phyloP scores from a whole-genome alignment of 805 yeast genomes.

The Wickerhamomyces subpelliculosus region DNA sequence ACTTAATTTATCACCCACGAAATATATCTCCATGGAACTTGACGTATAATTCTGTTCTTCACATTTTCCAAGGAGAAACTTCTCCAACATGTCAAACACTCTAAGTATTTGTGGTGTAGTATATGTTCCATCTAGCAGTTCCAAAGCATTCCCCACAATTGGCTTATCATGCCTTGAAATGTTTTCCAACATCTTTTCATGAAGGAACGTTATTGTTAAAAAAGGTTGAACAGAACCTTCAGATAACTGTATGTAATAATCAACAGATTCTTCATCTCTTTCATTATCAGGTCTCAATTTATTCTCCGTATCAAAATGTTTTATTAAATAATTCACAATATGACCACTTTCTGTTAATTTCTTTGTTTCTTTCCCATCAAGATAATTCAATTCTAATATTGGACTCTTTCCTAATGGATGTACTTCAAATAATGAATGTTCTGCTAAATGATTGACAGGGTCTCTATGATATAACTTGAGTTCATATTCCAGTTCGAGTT shows the following conservation, averaged over 20 bases:
- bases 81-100: too few species aligned
- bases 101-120: too few species aligned
- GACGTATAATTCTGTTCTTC: too few species aligned
- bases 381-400: slow-evolving; percentile 39
- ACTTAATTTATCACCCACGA: too few species aligned
- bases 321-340: slow-evolving; percentile 45
- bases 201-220: too few species aligned
- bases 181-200: too few species aligned
- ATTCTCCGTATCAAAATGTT: slow-evolving; percentile 38
- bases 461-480: slow-evolving; percentile 46
- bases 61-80: too few species aligned
- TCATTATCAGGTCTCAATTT: slow-evolving; percentile 31
- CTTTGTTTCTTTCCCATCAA: slow-evolving; percentile 19
- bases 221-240: slow-evolving; percentile 58
- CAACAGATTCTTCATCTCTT: slow-evolving; percentile 36
- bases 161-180: too few species aligned
- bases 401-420: slow-evolving; percentile 66
- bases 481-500: slow-evolving; percentile 47
- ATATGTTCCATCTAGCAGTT: too few species aligned
- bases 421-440: slow-evolving; percentile 39
- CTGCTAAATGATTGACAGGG: slow-evolving; percentile 37
- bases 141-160: too few species aligned
- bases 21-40: too few species aligned
- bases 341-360: slow-evolving; percentile 54
- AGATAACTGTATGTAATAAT: slow-evolving; percentile 46